Base-by-base conservation (phyloP, 208 protist species). In the Crithidia expoeki region DNA sequence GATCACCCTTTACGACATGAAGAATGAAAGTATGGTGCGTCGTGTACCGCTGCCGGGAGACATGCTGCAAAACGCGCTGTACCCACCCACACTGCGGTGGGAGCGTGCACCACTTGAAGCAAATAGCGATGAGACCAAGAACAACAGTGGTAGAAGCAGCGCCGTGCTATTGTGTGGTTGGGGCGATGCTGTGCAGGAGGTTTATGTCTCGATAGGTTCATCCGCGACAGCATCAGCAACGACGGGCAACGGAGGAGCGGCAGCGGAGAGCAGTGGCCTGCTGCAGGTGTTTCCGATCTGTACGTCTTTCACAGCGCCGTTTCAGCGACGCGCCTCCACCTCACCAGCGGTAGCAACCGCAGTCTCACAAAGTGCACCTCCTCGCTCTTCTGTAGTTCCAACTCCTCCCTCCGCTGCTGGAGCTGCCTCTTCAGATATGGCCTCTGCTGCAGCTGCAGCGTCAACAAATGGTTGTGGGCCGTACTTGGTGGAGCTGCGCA, bases 131-230 rank as follows among this genome's bases (percentile, higher is more conserved):
- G 10, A 5, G 36, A 40, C 36, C 12, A 14, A 5, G 9, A 40
- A 40, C 36, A 40, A 10, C 63, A 86, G 36, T 27, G 81, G 17
- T 86, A 76, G 78, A 79, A 93, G 50, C 44, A 33, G 14, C 27
- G 68, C 58, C 0, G 52, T 73, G 65, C 65, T 94, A 16, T 69
- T 81, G 23, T 89, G 80, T 58, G 86, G 79, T 19, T 94, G 89
- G 87, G 86, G 83, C 0, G 76, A 92, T 50, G 88, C 84, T 76
- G 73, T 93, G 36, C 82, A 89, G 66, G 72, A 81, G 62, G 21
- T 92, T 1, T 71, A 51, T n/a, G 36, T 92, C n/a, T 14, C 27
- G 36, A 23, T n/a, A 27, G 4, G 47, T 32, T 4, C 44, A 17
- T 19, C 44, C 1, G 44, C 60, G 17, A 28, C 60, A 27, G 4